Evolutionary conservation across 306 rosid genomes (phyloP).

Genomic region (Quercus rubra): DNA sequence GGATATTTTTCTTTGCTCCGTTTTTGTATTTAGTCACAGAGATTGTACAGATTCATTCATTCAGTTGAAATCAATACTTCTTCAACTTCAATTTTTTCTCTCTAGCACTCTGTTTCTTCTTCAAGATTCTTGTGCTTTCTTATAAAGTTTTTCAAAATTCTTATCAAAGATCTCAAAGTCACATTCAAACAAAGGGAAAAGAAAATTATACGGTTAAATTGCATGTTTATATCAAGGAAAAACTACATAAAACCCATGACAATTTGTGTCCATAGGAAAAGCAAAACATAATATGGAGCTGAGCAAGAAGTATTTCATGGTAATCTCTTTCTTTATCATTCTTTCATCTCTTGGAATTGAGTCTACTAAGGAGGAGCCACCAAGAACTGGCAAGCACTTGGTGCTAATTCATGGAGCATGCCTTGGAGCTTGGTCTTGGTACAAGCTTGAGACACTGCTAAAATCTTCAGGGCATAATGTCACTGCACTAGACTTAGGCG

Average conservation of each 20-base stretch:
- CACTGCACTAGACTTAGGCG: slow-evolving; percentile 36
- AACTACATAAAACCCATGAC: not conserved
- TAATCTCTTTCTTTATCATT: not conserved
- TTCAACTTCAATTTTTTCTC: no score
- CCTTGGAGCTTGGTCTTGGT: slow-evolving; percentile 58
- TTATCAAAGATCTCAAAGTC: no score
- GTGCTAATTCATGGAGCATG: slow-evolving; percentile 50
- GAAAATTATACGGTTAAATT: no score
- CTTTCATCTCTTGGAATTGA: not conserved
- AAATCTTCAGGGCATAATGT: slow-evolving; percentile 26
- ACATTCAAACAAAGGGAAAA: no score
- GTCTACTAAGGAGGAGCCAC: not conserved
- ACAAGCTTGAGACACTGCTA: slow-evolving; percentile 25
- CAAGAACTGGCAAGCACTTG: slow-evolving; percentile 22
- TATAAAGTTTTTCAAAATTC: no score
- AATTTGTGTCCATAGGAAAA: not conserved
- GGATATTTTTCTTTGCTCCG: no score
- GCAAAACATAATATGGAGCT: slow-evolving; percentile 9
- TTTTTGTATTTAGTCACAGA: no score
- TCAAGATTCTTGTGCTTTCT: no score
- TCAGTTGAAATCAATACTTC: no score
- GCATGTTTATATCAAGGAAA: no score
- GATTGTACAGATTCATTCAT: no score
- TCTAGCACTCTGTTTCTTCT: no score
- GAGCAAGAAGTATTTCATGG: not conserved